Percentiles rank a stretch among this genome's conserved stretches.
Evolutionary conservation across 768 basidiomycete genomes (phyloP).

Genomic region (Russula sp.): DNA sequence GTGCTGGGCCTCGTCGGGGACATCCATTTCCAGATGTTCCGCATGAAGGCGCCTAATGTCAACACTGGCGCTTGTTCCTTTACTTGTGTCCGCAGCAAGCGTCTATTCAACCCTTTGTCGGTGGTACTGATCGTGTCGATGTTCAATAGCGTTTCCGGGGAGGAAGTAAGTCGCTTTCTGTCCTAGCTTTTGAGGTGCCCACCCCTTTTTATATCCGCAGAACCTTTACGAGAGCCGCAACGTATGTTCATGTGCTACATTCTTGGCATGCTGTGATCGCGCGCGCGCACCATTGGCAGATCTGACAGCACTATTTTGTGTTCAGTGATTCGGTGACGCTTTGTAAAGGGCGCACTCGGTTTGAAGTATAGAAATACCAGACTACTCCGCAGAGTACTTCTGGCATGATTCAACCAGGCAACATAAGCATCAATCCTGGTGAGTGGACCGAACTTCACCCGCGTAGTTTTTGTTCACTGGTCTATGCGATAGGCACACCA

Average conservation of each 20-base stretch:
- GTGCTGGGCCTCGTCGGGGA: slow-evolving; percentile 27
- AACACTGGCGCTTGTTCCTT: slow-evolving; percentile 31
- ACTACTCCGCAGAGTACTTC: slow-evolving; percentile 43
- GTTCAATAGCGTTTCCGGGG: slow-evolving; percentile 22
- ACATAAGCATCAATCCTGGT: slow-evolving; percentile 50
- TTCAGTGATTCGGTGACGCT: slow-evolving; percentile 18
- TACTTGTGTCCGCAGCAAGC: slow-evolving; percentile 29
- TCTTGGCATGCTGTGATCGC: too few species aligned
- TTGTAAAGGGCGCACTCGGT: slow-evolving; percentile 8
- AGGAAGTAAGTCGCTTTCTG: slow-evolving; percentile 16
- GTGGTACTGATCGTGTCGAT: background rate
- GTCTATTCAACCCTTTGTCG: background rate
- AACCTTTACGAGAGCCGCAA: slow-evolving; percentile 22
- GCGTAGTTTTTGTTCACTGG: background rate
- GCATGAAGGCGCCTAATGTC: slow-evolving; percentile 28
- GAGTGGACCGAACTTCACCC: background rate
- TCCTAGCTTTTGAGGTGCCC: background rate
- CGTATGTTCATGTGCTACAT: too few species aligned
- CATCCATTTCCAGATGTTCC: slow-evolving; percentile 24
- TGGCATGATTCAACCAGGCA: slow-evolving; percentile 49
- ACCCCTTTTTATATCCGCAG: background rate
- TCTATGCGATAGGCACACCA: slow-evolving; percentile 10
- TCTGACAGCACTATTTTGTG: background rate
- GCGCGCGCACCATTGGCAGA: background rate
- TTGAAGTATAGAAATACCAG: slow-evolving; percentile 27